Evolutionary conservation across 2,329 filamentous ascomycete species (phyloP), one percentile per base, ranked within the genome.

Genomic region (Trichoderma breve): DNA sequence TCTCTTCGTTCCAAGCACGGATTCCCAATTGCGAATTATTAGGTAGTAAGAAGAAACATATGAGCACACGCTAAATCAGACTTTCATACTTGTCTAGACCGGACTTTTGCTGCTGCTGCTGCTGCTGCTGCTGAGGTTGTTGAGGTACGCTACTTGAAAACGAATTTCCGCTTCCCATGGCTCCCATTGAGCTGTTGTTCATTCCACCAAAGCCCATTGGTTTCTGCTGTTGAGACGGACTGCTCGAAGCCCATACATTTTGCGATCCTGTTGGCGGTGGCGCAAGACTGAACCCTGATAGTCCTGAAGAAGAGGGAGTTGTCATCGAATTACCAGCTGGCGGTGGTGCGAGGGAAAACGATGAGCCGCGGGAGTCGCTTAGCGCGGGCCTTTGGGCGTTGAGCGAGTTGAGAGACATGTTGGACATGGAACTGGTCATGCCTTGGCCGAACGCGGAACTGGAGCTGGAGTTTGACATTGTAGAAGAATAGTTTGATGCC

Each of bases 81-180:
- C 90, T 92, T 79, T 90, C 87, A 74, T 92, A 92, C 81, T 90
- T 90, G 80, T 91, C 89, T 81, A 92, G 82, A 0, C 90, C 89
- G 6, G 86, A 85, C 76, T 84, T 86, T 71, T 80, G 81, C 71
- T 81, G 79, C 57, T 34, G 64, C 12, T 58, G 64, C 5, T 34
- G 43, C n/a, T n/a, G n/a, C 30, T 57, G 51, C 14, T 47, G 53
- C 12, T 67, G 51, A 24, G 65, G 26, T 32, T 68, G 65, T 7
- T 53, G 62, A 15, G 62, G 62, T 18, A 65, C 26, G 30, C 75
- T 73, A 11, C 70, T 64, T 21, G 69, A 76, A 75, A 73, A 78
- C 76, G 73, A 78, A 76, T 73, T 77, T 76, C 62, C 43, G 32
- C 28, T 72, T 11, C 43, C 62, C 62, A 65, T 32, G 65, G 32